Evolutionary conservation across 352 stramenopile species (phyloP).

Genomic region (Pythium sp.): DNA sequence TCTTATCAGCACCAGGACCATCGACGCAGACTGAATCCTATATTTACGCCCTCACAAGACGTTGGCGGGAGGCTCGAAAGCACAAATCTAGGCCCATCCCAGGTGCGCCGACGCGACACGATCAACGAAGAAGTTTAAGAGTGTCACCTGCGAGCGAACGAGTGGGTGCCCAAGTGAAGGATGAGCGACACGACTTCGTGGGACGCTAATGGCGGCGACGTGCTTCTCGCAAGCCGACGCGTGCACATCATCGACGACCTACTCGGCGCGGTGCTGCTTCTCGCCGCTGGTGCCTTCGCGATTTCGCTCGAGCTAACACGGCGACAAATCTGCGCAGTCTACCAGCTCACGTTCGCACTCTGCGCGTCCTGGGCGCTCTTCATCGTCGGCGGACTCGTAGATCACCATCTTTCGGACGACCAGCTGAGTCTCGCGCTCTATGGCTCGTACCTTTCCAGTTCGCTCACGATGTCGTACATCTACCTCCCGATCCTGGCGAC

Average conservation of each 20-base stretch:
- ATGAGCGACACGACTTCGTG: slow-evolving; percentile 13
- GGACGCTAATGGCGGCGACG: slow-evolving; percentile 17
- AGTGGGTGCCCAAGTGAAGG: neutral
- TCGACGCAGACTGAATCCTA: neutral
- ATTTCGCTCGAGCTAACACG: slow-evolving; percentile 70
- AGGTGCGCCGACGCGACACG: neutral
- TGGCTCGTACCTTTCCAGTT: slow-evolving; percentile 46
- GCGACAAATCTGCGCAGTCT: slow-evolving; percentile 58
- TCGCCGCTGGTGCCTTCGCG: slow-evolving; percentile 42
- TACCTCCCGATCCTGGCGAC: slow-evolving; percentile 50
- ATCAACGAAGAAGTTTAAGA: slow-evolving; percentile 4
- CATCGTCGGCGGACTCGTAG: slow-evolving; percentile 64
- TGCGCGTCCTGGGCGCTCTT: slow-evolving; percentile 48
- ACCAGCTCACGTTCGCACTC: slow-evolving; percentile 71
- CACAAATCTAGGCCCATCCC: neutral
- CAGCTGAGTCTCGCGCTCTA: slow-evolving; percentile 71
- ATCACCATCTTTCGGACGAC: slow-evolving; percentile 71
- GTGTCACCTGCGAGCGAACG: neutral
- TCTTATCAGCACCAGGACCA: slow-evolving; percentile 6
- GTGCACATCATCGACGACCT: slow-evolving; percentile 79
- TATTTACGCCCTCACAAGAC: neutral
- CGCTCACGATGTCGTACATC: slow-evolving; percentile 43
- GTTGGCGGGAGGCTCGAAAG: neutral
- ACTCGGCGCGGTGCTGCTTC: slow-evolving; percentile 57
- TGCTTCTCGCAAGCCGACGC: slow-evolving; percentile 27